Evolutionary conservation across 2,329 filamentous ascomycete species (phyloP), one percentile per base, ranked within the genome.

Genomic region (Paecilomyces formosus): DNA sequence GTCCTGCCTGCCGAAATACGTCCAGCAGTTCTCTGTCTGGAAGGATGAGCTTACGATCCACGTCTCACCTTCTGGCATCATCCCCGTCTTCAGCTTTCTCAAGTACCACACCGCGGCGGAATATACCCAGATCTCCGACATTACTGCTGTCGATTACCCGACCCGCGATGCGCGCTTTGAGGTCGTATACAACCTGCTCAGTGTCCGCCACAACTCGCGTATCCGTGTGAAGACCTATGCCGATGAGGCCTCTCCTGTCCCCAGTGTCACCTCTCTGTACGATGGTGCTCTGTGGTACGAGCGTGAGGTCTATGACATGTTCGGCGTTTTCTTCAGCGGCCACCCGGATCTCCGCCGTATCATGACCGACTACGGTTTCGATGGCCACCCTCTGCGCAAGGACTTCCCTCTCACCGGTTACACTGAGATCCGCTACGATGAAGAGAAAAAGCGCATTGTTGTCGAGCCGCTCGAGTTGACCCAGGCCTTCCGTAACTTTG

Each of bases 371-470:
- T 99, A 99, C 76, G 94, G 94, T 56, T 99, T 99, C 72, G 95
- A 99, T 75, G 94, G 94, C 56, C 94, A 99, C 79, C 94, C 94
- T 50, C 80, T 99, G 72, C 86, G 95, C 72, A 99, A 99, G 81
- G 94, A 99, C 74, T 99, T 99, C 81, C 94, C 94, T 22, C 79
- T 99, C 74, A 97, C 94, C 2, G 94, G 94, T 54, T 99, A 99
- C 81, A 99, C 94, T 33, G 95, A 99, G 81, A 88, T 99, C 66
- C 85, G 94, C 71, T 99, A 95, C 73, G 94, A 99, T 67, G 94
- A 99, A 79, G 95, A 99, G 84, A 99, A 97, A 89, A 99, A 99
- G 86, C 86, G 94, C 62, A 97, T 99, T 72, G 93, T 99, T 61
- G 93, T 95, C 31, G 95, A 99, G 82, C 94, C 95, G 49, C 82